phyloP scores from a whole-genome alignment of 345 rosid species.

The Lepidium aucheri region DNA sequence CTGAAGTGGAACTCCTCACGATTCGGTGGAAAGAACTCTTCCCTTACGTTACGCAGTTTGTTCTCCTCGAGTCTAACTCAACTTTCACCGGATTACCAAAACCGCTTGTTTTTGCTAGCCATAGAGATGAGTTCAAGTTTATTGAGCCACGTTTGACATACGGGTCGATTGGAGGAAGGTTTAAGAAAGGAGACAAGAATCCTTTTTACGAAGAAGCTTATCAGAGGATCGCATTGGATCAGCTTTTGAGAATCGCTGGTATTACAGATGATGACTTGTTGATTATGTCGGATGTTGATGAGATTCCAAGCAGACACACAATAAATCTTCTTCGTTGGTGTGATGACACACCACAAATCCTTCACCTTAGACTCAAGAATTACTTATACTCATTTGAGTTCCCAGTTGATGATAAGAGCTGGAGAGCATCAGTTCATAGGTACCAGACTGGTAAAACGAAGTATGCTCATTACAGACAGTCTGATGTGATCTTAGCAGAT shows the following conservation, averaged over 20 bases:
- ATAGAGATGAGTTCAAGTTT: constrained; percentile 59
- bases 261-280: constrained; percentile 72
- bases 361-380: constrained; percentile 70
- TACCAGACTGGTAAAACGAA: constrained; percentile 51
- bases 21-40: constrained; percentile 74
- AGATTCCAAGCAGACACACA: constrained; percentile 82
- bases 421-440: constrained; percentile 85
- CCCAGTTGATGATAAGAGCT: constrained; percentile 61
- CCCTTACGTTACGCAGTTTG: constrained; percentile 71
- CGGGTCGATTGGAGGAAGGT: constrained; percentile 68
- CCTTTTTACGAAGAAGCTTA: constrained; percentile 81
- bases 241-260: constrained; percentile 60
- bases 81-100: constrained; percentile 68
- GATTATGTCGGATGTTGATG: constrained; percentile 89
- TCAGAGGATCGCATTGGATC: constrained; percentile 74
- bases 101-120: constrained; percentile 47
- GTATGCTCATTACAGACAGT: constrained; percentile 65
- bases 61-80: constrained; percentile 73
- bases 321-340: constrained; percentile 84
- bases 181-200: constrained; percentile 67
- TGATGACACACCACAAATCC: constrained; percentile 55
- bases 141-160: constrained; percentile 68
- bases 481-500: constrained; percentile 57
- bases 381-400: constrained; percentile 84
- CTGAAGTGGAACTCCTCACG: constrained; percentile 65